Evolutionary conservation across 352 stramenopile genomes (phyloP).

Genomic region (Hyaloperonospora arabidopsidis): DNA sequence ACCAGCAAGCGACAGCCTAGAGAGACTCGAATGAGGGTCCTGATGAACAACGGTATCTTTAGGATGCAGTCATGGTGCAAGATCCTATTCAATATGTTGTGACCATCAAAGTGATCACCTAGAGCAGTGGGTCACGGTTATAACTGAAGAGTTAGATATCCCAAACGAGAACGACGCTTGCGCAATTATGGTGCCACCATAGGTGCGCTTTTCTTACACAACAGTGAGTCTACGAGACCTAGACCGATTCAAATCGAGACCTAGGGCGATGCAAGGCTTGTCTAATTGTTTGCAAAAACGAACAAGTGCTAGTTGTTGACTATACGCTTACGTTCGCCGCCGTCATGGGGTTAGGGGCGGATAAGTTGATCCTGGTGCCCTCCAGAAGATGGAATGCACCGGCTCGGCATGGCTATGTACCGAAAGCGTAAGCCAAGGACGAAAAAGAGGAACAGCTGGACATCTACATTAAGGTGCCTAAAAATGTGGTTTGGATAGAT

Average conservation of each 20-base stretch:
- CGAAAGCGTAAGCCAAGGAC: background rate
- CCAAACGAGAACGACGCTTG: background rate
- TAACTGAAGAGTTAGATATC: background rate
- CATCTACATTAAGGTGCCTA: conserved; percentile 21
- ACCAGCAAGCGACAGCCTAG: background rate
- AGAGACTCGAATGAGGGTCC: background rate
- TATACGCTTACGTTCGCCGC: background rate
- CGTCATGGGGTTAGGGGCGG: background rate
- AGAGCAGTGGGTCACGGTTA: background rate
- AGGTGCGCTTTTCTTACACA: background rate
- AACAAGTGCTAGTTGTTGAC: background rate
- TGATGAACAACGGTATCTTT: background rate
- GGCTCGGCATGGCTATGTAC: background rate
- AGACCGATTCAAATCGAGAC: background rate
- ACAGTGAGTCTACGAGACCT: background rate
- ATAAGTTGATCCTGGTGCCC: background rate
- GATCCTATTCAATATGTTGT: background rate
- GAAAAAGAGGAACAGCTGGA: conserved; percentile 16
- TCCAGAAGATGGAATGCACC: background rate
- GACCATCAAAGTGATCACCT: background rate
- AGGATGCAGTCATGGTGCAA: background rate
- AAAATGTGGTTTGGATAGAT: conserved; percentile 1
- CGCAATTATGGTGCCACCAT: background rate
- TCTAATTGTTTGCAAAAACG: background rate
- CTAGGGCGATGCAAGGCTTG: background rate